Evolutionary conservation across 495 filamentous ascomycete species (phyloP), one percentile per base, ranked within the genome.

Genomic region (Trichoderma erinaceum): DNA sequence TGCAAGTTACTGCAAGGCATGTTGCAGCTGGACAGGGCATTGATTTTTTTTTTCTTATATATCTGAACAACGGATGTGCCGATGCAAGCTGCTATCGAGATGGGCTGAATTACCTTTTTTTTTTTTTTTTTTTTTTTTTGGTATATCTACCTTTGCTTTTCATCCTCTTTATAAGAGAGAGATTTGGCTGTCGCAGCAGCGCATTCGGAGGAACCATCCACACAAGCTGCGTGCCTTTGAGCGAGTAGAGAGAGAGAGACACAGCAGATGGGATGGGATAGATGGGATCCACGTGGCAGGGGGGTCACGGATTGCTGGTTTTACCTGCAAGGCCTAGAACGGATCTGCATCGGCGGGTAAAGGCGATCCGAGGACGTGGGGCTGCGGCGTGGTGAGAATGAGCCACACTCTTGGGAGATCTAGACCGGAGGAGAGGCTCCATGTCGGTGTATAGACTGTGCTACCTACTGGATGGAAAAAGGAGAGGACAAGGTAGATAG

Each of bases 321-420:
- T 38, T 3, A 38, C 35, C 35, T 38, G 35, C 10, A 61, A 32
- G 56, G 23, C 16, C 56, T 61, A 61, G 56, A 61, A 23, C 56
- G 56, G 56, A 61, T 61, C 56, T 61, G 27, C 56, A 32, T 61
- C 27, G 56, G 56, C 56, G 56, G 56, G 56, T 32, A 61, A 61
- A 61, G 56, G 16, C 56, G 56, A 61, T 61, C 56, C 27, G 56
- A 61, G 25, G 18, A 29, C 25, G 56, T 61, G 56, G 56, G 27
- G 56, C 56, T 7, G 11, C 35, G 35, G 35, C 35, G 35, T 38
- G 35, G 35, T 38, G 35, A 38, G 35, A 38, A 38, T 38, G 35
- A 38, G 35, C 35, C 35, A 38, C 44, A 56, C n/a, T 2, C 2
- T 12, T n/a, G 10, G n/a, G 21, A 56, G 21, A 56, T 21, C 50